A percentile compares a stretch with the other conserved stretches of the same genome.
Conservation (phyloP, 805 yeast species). For the Cyberlindnera veronae region DNA sequence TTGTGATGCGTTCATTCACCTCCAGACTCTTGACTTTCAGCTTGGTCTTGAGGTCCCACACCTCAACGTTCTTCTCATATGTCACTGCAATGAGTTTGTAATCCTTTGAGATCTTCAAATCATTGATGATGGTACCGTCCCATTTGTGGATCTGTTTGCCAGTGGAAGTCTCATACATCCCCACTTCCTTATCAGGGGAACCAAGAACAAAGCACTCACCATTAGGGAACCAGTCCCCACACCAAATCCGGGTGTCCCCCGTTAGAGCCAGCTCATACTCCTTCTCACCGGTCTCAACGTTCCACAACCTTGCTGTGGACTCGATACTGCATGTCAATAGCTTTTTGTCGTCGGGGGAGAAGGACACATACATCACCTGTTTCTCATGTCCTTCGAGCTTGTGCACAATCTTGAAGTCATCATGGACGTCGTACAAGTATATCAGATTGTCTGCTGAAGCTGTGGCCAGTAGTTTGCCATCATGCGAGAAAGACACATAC, state of each 20-base stretch:
- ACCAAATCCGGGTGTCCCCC: slow-evolving; percentile 39
- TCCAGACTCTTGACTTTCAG: slow-evolving; percentile 42
- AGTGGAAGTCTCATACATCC: slow-evolving; percentile 39
- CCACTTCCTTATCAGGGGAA: slow-evolving; percentile 68
- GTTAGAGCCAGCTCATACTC: slow-evolving; percentile 19
- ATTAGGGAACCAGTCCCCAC: slow-evolving; percentile 70
- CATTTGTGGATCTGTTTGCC: slow-evolving; percentile 28
- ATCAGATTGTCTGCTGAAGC: slow-evolving; percentile 68
- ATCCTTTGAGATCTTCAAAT: slow-evolving; percentile 62
- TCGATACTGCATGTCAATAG: slow-evolving; percentile 73
- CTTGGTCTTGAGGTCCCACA: slow-evolving; percentile 50
- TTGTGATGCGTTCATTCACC: slow-evolving; percentile 58
- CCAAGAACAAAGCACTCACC: slow-evolving; percentile 61
- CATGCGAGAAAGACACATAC: slow-evolving; percentile 74
- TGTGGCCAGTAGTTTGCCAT: slow-evolving; percentile 73
- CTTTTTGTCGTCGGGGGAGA: slow-evolving; percentile 70
- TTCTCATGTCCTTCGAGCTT: slow-evolving; percentile 44
- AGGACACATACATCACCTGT: slow-evolving; percentile 61
- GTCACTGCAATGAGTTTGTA: slow-evolving; percentile 65
- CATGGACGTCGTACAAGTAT: slow-evolving; percentile 59
- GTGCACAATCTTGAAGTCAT: slow-evolving; percentile 38
- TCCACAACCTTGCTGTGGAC: slow-evolving; percentile 68
- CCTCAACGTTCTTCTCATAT: slow-evolving; percentile 55
- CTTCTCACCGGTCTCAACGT: slow-evolving; percentile 39
- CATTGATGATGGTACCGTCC: slow-evolving; percentile 55